A percentile compares a stretch with the other conserved stretches of the same genome.
Conservation (phyloP, 1,139 yeast species). For the Lodderomyces oxycetoniae region DNA sequence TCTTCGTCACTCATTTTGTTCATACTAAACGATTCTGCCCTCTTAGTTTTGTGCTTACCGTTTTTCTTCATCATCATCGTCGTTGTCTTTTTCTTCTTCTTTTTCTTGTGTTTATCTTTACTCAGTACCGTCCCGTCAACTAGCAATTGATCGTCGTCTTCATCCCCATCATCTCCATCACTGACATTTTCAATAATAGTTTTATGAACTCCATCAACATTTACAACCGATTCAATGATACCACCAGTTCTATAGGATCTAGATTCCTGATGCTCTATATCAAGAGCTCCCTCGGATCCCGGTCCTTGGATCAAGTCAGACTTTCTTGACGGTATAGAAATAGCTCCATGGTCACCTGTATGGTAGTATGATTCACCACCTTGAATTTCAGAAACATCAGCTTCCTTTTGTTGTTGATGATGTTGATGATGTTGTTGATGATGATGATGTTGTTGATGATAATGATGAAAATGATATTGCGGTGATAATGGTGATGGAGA, state of each 20-base stretch:
- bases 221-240: conserved; percentile 77
- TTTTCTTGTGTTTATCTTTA: conserved; percentile 6
- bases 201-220: conserved; percentile 80
- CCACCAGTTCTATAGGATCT: conserved; percentile 58
- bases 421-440: no score
- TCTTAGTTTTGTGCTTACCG: background rate
- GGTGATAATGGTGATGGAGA: background rate
- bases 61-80: no score
- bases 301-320: background rate
- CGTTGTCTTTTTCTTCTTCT: conserved; percentile 8
- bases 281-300: conserved; percentile 4
- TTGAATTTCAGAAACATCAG: conserved; percentile 26
- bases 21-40: conserved; percentile 10
- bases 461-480: background rate
- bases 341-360: conserved; percentile 5
- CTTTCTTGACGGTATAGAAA: conserved; percentile 7
- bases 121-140: background rate
- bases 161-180: conserved; percentile 27
- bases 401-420: conserved; percentile 26
- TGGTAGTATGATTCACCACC: background rate
- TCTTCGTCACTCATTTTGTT: conserved; percentile 8
- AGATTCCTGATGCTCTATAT: conserved; percentile 31
- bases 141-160: conserved; percentile 1
- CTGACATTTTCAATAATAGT: conserved; percentile 70
- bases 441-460: no score